Evolutionary conservation across 1,284 basidiomycete species (phyloP).

Genomic region (Fomitopsis palustris): DNA sequence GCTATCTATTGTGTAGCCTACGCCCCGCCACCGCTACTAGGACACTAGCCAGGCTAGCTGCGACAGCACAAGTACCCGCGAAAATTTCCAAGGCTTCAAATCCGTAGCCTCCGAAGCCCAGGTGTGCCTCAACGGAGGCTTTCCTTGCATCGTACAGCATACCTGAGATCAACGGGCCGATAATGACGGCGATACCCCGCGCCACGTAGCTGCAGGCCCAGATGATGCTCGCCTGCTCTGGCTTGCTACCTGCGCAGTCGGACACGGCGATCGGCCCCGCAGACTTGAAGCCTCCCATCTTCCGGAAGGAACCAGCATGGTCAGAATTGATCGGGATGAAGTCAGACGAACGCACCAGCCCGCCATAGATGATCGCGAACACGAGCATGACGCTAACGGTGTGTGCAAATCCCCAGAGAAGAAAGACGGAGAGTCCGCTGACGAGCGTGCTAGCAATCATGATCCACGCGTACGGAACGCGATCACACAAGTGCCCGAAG

Average conservation of each 20-base stretch:
- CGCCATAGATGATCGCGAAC: conserved; percentile 26
- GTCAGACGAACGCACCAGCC: conserved; percentile 14
- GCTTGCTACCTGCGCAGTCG: conserved; percentile 22
- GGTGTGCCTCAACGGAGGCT: conserved; percentile 6
- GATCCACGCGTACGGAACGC: conserved; percentile 26
- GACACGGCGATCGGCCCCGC: conserved; percentile 23
- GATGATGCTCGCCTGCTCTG: conserved; percentile 23
- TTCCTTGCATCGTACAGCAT: conserved; percentile 19
- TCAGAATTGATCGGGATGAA: background rate
- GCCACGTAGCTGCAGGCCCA: conserved; percentile 20
- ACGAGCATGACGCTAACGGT: conserved; percentile 21
- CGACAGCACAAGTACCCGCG: conserved; percentile 23
- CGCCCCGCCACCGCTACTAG: conserved; percentile 15
- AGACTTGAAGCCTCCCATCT: conserved; percentile 26
- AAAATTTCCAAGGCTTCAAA: conserved; percentile 25
- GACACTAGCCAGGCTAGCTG: conserved; percentile 18
- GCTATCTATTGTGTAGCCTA: background rate
- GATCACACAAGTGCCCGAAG: conserved; percentile 24
- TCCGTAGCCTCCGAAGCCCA: conserved; percentile 18
- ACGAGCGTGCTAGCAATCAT: conserved; percentile 21
- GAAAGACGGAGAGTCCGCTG: conserved; percentile 24
- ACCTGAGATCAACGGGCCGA: conserved; percentile 25
- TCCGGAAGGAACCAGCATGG: background rate
- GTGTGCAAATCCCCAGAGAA: conserved; percentile 26
- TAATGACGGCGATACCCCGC: conserved; percentile 23